Evolutionary conservation across 768 basidiomycete species (phyloP).

Genomic region (Sistotremastrum suecicum): DNA sequence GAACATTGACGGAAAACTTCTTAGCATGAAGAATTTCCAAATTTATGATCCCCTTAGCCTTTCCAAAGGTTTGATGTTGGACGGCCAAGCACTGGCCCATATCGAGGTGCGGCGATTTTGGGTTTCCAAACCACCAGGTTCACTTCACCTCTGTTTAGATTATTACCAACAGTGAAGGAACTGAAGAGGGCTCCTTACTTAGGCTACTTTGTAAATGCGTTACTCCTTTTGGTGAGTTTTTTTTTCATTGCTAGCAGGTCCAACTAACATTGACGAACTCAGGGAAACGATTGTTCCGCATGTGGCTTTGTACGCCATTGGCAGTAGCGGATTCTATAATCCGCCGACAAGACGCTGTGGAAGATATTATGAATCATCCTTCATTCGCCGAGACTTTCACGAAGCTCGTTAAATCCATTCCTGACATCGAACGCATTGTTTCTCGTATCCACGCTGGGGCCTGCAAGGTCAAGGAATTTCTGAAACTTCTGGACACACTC

Average conservation of each 20-base stretch:
- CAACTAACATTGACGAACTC: neutral
- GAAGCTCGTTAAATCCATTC: constrained; percentile 63
- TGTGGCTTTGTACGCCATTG: constrained; percentile 92
- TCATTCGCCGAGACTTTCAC: constrained; percentile 67
- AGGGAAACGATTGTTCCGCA: constrained; percentile 92
- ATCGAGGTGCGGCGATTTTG: constrained; percentile 50
- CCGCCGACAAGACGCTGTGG: constrained; percentile 78
- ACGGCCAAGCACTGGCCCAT: constrained; percentile 92
- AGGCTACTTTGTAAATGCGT: constrained; percentile 71
- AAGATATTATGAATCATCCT: constrained; percentile 74
- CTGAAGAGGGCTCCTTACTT: constrained; percentile 78
- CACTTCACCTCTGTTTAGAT: constrained; percentile 30
- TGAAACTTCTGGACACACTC: constrained; percentile 52
- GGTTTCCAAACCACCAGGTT: constrained; percentile 3
- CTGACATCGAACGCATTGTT: constrained; percentile 87
- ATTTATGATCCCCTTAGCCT: constrained; percentile 90
- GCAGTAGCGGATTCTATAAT: constrained; percentile 53
- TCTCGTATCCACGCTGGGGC: constrained; percentile 91
- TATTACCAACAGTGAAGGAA: constrained; percentile 85
- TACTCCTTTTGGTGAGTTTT: constrained; percentile 72
- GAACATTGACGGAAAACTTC: constrained; percentile 90
- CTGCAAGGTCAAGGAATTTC: constrained; percentile 77
- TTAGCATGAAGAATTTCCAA: constrained; percentile 96
- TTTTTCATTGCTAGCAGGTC: neutral
- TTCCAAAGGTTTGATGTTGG: constrained; percentile 74